phyloP scores from a whole-genome alignment of 768 basidiomycete genomes.

The Boletus pseudopeckii region DNA sequence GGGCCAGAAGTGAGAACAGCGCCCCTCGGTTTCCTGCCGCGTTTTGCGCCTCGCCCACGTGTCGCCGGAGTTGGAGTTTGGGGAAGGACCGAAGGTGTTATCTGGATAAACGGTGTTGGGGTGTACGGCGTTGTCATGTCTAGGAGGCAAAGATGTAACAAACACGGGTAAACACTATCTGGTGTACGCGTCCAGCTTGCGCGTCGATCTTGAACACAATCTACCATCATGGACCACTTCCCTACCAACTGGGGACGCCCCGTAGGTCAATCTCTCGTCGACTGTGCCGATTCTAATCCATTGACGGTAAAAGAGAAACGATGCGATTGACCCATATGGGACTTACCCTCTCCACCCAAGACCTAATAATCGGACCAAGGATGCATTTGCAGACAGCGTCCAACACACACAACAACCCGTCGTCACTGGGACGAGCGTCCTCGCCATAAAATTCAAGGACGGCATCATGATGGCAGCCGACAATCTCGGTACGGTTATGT shows the following conservation, averaged over 20 bases:
- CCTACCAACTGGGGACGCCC: conserved; percentile 82
- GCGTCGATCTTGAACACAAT: conserved; percentile 12
- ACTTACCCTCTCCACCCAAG: conserved; percentile 74
- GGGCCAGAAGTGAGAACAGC: conserved; percentile 7
- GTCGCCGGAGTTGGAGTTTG: conserved; percentile 22
- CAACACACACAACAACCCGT: conserved; percentile 91
- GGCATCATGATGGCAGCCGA: conserved; percentile 99
- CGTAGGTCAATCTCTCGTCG: conserved; percentile 38
- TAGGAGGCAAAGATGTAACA: background rate
- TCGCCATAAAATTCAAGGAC: conserved; percentile 92
- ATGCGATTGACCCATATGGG: conserved; percentile 68
- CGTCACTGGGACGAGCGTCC: conserved; percentile 94
- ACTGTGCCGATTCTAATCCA: background rate
- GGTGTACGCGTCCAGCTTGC: conserved; percentile 24
- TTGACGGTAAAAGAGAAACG: conserved; percentile 54
- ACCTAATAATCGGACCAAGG: conserved; percentile 44
- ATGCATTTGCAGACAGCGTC: conserved; percentile 61
- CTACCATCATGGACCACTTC: conserved; percentile 70
- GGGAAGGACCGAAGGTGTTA: conserved; percentile 13
- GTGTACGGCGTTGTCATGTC: conserved; percentile 26
- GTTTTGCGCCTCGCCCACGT: conserved; percentile 26
- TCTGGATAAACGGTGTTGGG: conserved; percentile 26
- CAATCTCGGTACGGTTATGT: conserved; percentile 70
- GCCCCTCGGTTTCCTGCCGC: conserved; percentile 25
- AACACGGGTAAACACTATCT: conserved; percentile 19